Evolutionary conservation across 2,329 filamentous ascomycete genomes (phyloP).

Genomic region (Fusarium goolgardi): DNA sequence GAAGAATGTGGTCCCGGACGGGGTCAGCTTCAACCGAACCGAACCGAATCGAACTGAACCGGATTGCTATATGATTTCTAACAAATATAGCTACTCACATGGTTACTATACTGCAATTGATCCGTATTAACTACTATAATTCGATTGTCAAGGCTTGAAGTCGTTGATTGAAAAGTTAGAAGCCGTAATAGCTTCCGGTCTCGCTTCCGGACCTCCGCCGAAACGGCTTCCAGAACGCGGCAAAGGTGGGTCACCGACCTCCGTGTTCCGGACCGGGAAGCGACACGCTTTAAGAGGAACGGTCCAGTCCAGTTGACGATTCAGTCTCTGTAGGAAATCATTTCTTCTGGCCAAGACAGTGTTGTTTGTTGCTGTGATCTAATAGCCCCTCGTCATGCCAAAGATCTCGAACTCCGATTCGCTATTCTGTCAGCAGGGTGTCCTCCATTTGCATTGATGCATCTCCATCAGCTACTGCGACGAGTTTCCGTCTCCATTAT

Average conservation of each 20-base stretch:
- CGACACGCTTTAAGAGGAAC: neutral
- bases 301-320: neutral
- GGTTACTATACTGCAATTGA: neutral
- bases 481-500: neutral
- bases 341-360: too few species aligned
- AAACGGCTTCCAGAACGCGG: neutral
- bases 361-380: fast-evolving
- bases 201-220: neutral
- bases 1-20: neutral
- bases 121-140: neutral
- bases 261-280: too few species aligned
- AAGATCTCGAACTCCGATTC: neutral
- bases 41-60: slow-evolving; percentile 8
- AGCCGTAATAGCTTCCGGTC: neutral
- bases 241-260: neutral
- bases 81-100: neutral
- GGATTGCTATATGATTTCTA: neutral
- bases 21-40: neutral
- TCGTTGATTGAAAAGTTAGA: neutral
- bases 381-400: too few species aligned
- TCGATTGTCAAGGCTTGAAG: neutral
- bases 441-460: neutral
- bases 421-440: neutral
- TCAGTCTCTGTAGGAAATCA: too few species aligned
- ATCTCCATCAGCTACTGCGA: too few species aligned